Conservation (phyloP, 768 basidiomycete genomes). For the Lactarius vividus region DNA sequence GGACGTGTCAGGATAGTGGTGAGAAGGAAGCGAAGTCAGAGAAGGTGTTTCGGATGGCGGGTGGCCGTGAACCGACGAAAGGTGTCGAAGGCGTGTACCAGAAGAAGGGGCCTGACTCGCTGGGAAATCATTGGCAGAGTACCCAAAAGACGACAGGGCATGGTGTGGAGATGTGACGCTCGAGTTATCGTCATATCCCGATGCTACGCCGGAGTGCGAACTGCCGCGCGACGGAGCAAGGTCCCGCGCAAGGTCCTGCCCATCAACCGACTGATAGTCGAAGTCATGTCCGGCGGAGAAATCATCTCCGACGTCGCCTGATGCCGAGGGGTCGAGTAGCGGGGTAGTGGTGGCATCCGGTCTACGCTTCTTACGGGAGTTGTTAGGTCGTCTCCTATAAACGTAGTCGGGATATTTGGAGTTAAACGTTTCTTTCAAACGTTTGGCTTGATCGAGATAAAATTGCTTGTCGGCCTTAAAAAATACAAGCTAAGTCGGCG, state of each 20-base stretch:
- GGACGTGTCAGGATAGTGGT: conserved; percentile 18
- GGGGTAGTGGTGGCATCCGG: conserved; percentile 35
- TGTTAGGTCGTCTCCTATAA: conserved; percentile 84
- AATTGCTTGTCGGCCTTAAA: conserved; percentile 76
- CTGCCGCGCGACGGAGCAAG: conserved; percentile 30
- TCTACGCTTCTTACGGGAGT: conserved; percentile 66
- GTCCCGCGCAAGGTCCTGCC: conserved; percentile 31
- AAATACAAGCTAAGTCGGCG: conserved; percentile 11
- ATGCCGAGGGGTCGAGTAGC: conserved; percentile 34
- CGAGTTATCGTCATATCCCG: conserved; percentile 26
- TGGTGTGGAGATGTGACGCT: conserved; percentile 23
- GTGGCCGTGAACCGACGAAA: conserved; percentile 26
- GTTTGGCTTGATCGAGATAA: conserved; percentile 84
- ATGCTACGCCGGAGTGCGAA: conserved; percentile 24
- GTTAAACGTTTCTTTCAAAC: conserved; percentile 83
- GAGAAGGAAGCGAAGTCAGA: conserved; percentile 14
- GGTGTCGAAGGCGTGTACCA: conserved; percentile 23
- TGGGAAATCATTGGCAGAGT: conserved; percentile 24
- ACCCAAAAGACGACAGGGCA: conserved; percentile 18
- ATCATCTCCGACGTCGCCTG: conserved; percentile 37
- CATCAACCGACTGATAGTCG: conserved; percentile 43
- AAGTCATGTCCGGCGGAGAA: conserved; percentile 26
- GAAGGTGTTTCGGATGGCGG: conserved; percentile 15
- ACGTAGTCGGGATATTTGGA: conserved; percentile 86
- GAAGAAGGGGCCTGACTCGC: conserved; percentile 23